Evolutionary conservation across 257 asterid species (phyloP).

Genomic region (Haberlea rhodopensis): DNA sequence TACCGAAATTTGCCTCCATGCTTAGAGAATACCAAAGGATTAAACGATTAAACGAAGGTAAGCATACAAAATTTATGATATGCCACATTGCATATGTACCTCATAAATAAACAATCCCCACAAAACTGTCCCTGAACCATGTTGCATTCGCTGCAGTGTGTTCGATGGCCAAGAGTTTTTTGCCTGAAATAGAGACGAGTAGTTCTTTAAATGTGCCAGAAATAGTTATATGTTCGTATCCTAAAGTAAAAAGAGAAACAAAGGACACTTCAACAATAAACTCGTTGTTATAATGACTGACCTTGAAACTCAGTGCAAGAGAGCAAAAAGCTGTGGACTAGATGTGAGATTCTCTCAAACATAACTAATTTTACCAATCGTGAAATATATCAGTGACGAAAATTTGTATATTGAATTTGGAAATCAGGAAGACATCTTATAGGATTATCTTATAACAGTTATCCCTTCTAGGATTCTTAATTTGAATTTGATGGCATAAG

Average conservation of each 20-base stretch:
- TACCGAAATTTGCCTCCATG: neutral
- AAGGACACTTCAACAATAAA: neutral
- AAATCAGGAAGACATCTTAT: neutral
- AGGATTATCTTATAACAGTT: neutral
- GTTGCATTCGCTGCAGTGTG: slow-evolving; percentile 70
- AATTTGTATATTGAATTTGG: neutral
- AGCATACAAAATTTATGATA: neutral
- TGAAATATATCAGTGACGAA: neutral
- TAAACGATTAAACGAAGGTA: too few species aligned
- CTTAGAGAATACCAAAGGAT: neutral
- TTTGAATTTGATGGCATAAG: neutral
- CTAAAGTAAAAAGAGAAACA: neutral
- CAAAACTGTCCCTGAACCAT: slow-evolving; percentile 95
- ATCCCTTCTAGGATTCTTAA: neutral
- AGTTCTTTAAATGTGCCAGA: neutral
- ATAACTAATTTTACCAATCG: too few species aligned
- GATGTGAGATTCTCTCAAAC: too few species aligned
- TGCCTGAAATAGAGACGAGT: slow-evolving; percentile 56
- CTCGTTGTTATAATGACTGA: too few species aligned
- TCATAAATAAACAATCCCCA: slow-evolving; percentile 96
- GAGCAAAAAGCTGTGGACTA: too few species aligned
- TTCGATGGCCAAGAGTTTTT: slow-evolving; percentile 90
- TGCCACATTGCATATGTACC: slow-evolving; percentile 39
- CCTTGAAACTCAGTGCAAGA: too few species aligned
- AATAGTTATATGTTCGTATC: neutral